phyloP scores from a whole-genome alignment of 192 early-diverging fungal genomes.

The Podila epigama region DNA sequence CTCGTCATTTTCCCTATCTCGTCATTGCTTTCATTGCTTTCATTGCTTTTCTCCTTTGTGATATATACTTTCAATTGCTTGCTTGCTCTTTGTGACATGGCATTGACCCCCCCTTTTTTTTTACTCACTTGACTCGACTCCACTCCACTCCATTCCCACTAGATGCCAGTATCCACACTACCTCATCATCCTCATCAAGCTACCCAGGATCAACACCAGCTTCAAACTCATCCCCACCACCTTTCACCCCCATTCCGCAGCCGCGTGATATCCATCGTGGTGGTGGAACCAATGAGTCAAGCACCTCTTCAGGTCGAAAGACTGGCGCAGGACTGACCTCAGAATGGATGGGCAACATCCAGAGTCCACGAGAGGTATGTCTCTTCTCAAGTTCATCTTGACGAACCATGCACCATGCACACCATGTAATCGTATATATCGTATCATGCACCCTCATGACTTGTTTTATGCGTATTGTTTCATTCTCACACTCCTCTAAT shows the following conservation, averaged over 20 bases:
- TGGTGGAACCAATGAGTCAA: conserved; percentile 6
- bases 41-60: no score
- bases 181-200: conserved; percentile 7
- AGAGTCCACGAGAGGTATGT: conserved; percentile 35
- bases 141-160: not conserved
- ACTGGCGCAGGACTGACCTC: conserved; percentile 6
- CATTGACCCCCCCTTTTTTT: not conserved
- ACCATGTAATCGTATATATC: no score
- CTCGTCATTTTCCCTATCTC: no score
- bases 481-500: no score
- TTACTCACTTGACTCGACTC: not conserved
- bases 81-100: no score
- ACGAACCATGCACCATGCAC: not conserved
- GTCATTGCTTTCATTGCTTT: no score
- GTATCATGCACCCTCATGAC: no score
- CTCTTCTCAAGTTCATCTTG: no score
- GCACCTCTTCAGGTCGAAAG: not conserved
- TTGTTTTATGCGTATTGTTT: no score
- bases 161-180: not conserved
- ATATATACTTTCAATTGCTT: no score
- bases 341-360: conserved; percentile 41
- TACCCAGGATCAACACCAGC: conserved; percentile 6
- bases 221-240: conserved; percentile 5
- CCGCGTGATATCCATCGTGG: conserved; percentile 32
- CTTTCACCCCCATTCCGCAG: no score